Base-by-base conservation (phyloP, 2,329 filamentous ascomycete genomes). In the Rhinocladiella similis region DNA sequence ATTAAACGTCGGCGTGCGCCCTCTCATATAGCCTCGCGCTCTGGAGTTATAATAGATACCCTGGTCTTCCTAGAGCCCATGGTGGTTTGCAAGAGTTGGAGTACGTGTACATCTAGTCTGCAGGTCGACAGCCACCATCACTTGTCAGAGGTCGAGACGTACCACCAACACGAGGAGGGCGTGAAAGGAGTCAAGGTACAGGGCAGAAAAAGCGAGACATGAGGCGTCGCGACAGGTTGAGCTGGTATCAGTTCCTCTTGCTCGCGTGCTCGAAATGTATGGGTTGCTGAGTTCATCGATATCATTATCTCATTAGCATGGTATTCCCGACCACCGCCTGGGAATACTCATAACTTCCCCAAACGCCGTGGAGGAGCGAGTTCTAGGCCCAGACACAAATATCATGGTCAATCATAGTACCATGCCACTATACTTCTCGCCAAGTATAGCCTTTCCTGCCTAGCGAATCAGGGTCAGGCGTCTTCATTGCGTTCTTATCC, bases 401-500 rank as follows among this genome's bases (percentile, higher is more conserved):
- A 4, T 25, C 22, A 25, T 25, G 22, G 22, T 25, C 22, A 25
- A 25, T 7, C 22, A 25, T 12, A 33, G 29, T 9, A 33, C 29
- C 29, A 12, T 9, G 38, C 14, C 56, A 54, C 49, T 56, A 60
- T 50, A 59, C 57, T 55, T 60, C 57, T 36, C 51, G 50, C 63
- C 63, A 65, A 9, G 58, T 56, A 46, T 61, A 65, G 6, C 59
- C 61, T 16, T 55, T 59, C 39, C 53, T 59, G 3, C 59, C 59
- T 22, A 57, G 38, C 16, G 59, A 35, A 10, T 62, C 59, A 14
- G 60, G 62, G 29, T 66, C 63, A n/a, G 80, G 80, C 3, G 80
- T 83, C 47, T 77, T 77, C 22, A 90, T 80, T 3, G 85, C 89
- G 69, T 96, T 92, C 41, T 83, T 83, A 70, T 96, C 91, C 3